These are phyloP conservation scores for Boletus rubescentipes DNA, from an alignment of 768 basidiomycete genomes.

Conservation along the genomic window DNA sequence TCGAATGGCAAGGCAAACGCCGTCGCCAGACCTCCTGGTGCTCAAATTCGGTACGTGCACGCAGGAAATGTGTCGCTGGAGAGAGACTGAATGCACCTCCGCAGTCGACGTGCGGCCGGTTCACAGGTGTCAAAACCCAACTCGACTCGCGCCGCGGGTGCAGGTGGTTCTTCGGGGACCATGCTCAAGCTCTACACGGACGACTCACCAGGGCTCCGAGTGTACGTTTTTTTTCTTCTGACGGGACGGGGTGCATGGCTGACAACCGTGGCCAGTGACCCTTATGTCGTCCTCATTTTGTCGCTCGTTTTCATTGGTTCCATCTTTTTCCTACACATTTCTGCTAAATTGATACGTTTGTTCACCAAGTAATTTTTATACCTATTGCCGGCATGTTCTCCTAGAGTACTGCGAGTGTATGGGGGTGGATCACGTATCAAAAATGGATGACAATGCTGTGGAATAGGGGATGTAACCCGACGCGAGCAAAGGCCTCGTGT, in stretches of 20 bases:
- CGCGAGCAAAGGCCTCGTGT: slow-evolving; percentile 13
- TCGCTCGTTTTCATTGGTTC: slow-evolving; percentile 97
- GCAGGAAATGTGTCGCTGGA: neutral
- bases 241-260: neutral
- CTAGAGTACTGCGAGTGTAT: neutral
- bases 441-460: neutral
- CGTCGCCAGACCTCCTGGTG: slow-evolving; percentile 74
- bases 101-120: slow-evolving; percentile 72
- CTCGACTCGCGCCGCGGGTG: slow-evolving; percentile 87
- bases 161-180: slow-evolving; percentile 95
- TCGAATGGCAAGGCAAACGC: slow-evolving; percentile 42
- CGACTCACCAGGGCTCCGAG: slow-evolving; percentile 94
- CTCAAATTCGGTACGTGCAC: slow-evolving; percentile 70
- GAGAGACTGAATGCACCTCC: neutral
- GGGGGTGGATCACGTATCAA: neutral
- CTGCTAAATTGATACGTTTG: slow-evolving; percentile 88
- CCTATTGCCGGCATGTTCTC: neutral
- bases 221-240: slow-evolving; percentile 62
- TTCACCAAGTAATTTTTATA: slow-evolving; percentile 67
- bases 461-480: slow-evolving; percentile 6
- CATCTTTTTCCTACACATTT: slow-evolving; percentile 98
- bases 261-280: slow-evolving; percentile 59
- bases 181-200: slow-evolving; percentile 99
- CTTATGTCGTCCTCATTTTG: slow-evolving; percentile 93
- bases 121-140: slow-evolving; percentile 72